These are phyloP conservation scores for Emericellopsis atlantica DNA, from an alignment of 2,329 filamentous ascomycete genomes.

Conservation along the genomic window DNA sequence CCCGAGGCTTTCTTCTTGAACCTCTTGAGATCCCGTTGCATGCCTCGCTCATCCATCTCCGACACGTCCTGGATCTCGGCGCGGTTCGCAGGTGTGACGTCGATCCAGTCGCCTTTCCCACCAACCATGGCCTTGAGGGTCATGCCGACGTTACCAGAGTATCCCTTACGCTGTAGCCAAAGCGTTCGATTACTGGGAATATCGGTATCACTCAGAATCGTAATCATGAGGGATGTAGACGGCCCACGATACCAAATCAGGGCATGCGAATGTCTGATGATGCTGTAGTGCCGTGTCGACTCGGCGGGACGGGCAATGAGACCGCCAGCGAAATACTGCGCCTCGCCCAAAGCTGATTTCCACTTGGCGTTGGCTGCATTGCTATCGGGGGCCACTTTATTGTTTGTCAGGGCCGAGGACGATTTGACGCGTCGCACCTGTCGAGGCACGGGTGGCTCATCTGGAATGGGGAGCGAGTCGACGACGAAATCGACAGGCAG, in stretches of 20 bases:
- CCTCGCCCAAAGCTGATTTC: constrained; percentile 41
- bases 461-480: constrained; percentile 7
- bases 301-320: constrained; percentile 51
- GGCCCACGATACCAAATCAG: constrained; percentile 56
- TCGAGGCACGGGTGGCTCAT: no score
- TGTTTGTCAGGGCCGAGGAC: constrained; percentile 14
- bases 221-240: constrained; percentile 49
- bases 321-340: constrained; percentile 52
- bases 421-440: constrained; percentile 16
- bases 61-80: constrained; percentile 35
- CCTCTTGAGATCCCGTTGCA: constrained; percentile 55
- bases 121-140: constrained; percentile 49
- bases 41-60: constrained; percentile 47
- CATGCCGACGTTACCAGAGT: constrained; percentile 57
- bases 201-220: constrained; percentile 48
- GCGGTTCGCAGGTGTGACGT: constrained; percentile 48
- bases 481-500: constrained; percentile 5
- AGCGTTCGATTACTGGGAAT: constrained; percentile 43
- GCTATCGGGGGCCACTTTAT: constrained; percentile 6
- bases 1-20: constrained; percentile 44
- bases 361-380: constrained; percentile 13
- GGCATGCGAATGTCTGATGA: constrained; percentile 52
- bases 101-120: constrained; percentile 47
- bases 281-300: constrained; percentile 52
- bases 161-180: constrained; percentile 58